Base-by-base conservation (phyloP, 2,329 filamentous ascomycete species). In the Clonostachys sp. region DNA sequence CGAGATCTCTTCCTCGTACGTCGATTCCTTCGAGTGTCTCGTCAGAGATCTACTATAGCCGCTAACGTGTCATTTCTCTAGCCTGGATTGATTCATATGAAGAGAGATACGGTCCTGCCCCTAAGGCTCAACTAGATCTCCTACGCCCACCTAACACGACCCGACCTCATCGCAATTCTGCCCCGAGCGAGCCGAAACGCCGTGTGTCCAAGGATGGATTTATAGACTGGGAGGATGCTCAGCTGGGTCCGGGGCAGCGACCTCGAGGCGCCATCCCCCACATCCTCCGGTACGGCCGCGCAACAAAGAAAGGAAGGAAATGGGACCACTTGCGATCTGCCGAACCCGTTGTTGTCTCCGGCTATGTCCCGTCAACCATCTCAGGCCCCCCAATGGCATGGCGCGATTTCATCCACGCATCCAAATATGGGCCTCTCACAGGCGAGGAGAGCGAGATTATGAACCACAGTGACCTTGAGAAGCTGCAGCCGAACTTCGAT, bases 241-340 rank as follows among this genome's bases (percentile, higher is more conserved):
- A 62, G 6, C 53, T 65, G 20, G 64, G 66, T 6, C 58, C 65
- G 8, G 63, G 60, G 3, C 61, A 64, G 45, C 61, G 61, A 34
- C 54, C 59, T 6, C 61, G 60, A 38, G 58, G 59, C 18, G 69
- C 61, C 49, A 61, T 80, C 17, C 72, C 74, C 45, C 67, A 69
- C 45, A 62, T 80, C 18, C 68, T 80, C 45, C 66, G 64, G 55
- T 60, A 77, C 53, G 71, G 77, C 41, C 72, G 72, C 62, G 61
- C 73, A 60, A 66, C 66, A 20, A 62, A 56, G 53, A 62, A 60
- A 42, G 78, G 78, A 4, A 71, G 77, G 50, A 74, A 74, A 64
- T 83, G 79, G 78, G 80, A 83, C 55, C 78, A 83, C 55, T 60
- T 83, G 45, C 75, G 80, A 45, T 75, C 77, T 4, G 70, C 75